These are phyloP conservation scores for Bipolaris bicolor DNA, from an alignment of 2,329 filamentous ascomycete genomes.

Conservation along the genomic window DNA sequence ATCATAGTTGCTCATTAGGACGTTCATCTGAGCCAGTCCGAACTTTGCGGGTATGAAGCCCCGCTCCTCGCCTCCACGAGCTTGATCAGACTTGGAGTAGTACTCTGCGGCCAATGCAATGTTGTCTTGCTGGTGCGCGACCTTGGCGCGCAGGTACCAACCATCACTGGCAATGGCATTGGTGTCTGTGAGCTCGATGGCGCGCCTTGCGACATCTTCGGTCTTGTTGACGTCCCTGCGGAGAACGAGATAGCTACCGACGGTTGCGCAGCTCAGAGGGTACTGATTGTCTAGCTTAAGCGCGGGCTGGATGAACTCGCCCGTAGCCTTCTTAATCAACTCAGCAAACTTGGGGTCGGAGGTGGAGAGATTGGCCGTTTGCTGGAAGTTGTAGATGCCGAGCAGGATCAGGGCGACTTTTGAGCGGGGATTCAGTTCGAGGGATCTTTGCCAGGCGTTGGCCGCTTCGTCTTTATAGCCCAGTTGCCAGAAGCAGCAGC, in stretches of 20 bases:
- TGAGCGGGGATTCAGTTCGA: conserved; percentile 82
- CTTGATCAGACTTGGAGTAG: conserved; percentile 89
- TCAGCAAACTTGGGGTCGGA: conserved; percentile 83
- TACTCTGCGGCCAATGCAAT: conserved; percentile 78
- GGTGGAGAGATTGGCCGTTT: conserved; percentile 80
- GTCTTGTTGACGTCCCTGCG: conserved; percentile 81
- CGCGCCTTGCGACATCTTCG: conserved; percentile 85
- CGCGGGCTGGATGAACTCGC: conserved; percentile 88
- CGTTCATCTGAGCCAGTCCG: conserved; percentile 86
- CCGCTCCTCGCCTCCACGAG: conserved; percentile 86
- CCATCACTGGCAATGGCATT: conserved; percentile 97
- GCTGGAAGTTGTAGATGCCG: conserved; percentile 86
- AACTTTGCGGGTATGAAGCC: conserved; percentile 96
- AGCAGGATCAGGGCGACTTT: conserved; percentile 91
- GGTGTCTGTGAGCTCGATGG: conserved; percentile 94
- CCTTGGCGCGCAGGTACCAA: conserved; percentile 92
- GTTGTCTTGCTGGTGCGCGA: conserved; percentile 84
- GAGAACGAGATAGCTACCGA: conserved; percentile 87
- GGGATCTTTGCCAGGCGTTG: conserved; percentile 82
- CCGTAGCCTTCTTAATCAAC: conserved; percentile 93
- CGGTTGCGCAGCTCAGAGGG: conserved; percentile 87
- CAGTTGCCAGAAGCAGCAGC: conserved; percentile 96
- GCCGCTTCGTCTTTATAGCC: conserved; percentile 94
- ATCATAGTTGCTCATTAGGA: conserved; percentile 81
- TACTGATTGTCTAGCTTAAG: conserved; percentile 93